Conservation (phyloP, 768 basidiomycete species). For the Hericium rajendrae region DNA sequence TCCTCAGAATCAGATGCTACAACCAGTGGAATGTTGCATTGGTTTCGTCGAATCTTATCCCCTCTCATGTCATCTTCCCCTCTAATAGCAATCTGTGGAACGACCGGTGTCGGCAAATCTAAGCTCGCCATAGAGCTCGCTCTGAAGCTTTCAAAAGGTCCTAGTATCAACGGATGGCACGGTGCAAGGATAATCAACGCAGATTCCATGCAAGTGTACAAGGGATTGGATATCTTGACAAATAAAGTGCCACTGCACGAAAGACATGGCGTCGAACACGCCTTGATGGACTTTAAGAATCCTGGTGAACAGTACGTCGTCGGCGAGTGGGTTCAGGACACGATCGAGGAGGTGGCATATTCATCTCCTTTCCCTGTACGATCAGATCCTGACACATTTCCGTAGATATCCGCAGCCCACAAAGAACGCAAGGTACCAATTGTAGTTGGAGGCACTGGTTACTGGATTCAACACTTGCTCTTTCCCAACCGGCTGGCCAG, state of each 20-base stretch:
- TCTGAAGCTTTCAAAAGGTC: slow-evolving; percentile 35
- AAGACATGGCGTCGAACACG: slow-evolving; percentile 74
- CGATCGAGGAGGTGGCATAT: slow-evolving; percentile 59
- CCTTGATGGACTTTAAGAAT: slow-evolving; percentile 78
- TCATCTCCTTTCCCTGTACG: background rate
- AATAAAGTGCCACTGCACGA: slow-evolving; percentile 83
- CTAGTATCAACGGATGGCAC: slow-evolving; percentile 32
- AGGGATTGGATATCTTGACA: slow-evolving; percentile 85
- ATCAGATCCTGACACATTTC: background rate
- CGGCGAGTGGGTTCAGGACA: slow-evolving; percentile 81
- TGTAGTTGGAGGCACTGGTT: slow-evolving; percentile 90
- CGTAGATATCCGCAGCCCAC: slow-evolving; percentile 71
- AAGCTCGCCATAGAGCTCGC: slow-evolving; percentile 87
- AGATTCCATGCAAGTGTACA: slow-evolving; percentile 96
- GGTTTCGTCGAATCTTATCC: background rate
- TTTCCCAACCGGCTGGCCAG: slow-evolving; percentile 67
- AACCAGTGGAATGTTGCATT: too few species aligned
- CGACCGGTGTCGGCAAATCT: slow-evolving; percentile 95
- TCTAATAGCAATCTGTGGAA: slow-evolving; percentile 81
- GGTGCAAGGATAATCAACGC: slow-evolving; percentile 84
- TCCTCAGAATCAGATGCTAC: too few species aligned
- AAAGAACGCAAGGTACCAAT: slow-evolving; percentile 61
- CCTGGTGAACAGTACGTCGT: slow-evolving; percentile 85
- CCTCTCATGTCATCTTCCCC: slow-evolving; percentile 39
- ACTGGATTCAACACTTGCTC: slow-evolving; percentile 94